These are phyloP conservation scores for Yamagishiella unicocca DNA, from an alignment of 139 green algal species.

Conservation along the genomic window DNA sequence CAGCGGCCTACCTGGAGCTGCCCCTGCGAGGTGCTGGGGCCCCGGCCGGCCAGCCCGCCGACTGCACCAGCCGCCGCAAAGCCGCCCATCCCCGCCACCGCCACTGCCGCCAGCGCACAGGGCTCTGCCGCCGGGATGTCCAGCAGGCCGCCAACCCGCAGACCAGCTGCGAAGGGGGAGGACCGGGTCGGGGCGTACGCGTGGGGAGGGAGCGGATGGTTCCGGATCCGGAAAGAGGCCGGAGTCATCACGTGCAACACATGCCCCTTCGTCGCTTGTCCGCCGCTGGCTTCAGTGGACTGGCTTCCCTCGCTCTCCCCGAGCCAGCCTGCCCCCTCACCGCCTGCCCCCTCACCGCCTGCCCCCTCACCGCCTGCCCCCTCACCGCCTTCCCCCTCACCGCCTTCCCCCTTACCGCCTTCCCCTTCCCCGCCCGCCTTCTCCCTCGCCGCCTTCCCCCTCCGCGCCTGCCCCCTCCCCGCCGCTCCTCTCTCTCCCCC, in stretches of 20 bases:
- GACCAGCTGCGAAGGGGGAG: background rate
- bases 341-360: no score
- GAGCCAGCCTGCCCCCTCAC: no score
- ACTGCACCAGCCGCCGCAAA: background rate
- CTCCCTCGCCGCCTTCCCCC: background rate
- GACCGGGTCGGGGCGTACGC: background rate
- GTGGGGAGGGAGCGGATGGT: no score
- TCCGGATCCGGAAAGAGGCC: no score
- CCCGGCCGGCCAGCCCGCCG: no score
- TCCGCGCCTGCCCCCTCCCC: background rate
- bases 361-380: no score
- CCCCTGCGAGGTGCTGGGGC: background rate
- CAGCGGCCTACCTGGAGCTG: background rate
- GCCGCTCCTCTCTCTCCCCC: background rate
- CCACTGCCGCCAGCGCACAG: background rate
- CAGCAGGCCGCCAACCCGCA: background rate
- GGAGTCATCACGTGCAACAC: no score
- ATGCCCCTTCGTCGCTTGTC: no score
- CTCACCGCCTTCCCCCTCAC: no score
- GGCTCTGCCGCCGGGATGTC: background rate
- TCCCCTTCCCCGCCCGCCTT: background rate
- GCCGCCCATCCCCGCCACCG: background rate
- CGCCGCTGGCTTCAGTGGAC: no score
- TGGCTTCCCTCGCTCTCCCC: no score
- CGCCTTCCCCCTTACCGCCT: background rate